Base-by-base conservation (phyloP, 2,329 filamentous ascomycete genomes). In the Tolypocladium tundrense region DNA sequence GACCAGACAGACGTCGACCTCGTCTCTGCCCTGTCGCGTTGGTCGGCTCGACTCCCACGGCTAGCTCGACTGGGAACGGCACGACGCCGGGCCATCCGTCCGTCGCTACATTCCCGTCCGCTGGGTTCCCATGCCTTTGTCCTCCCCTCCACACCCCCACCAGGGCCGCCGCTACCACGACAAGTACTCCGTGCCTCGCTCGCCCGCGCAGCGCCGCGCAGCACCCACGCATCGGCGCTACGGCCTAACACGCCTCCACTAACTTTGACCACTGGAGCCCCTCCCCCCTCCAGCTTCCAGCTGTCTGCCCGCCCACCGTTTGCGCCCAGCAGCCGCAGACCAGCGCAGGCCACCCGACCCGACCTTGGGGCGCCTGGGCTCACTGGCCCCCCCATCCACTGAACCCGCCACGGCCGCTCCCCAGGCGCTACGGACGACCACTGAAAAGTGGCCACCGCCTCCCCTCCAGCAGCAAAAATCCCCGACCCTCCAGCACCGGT, bases 51-150 rank as follows among this genome's bases (percentile, higher is more conserved):
- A 33, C 27, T 19, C 6, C 45, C 27, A 33, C 45, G 45, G 33
- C 45, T 50, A 50, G 45, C 45, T 33, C 27, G 63, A 64, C 67
- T 72, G 70, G 69, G 69, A 71, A 67, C 69, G 70, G 68, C 70
- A 68, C 70, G 69, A 71, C 69, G 69, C 69, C 68, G 68, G 69
- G 61, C 70, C 66, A 71, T 68, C 70, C 69, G 68, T 65, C 70
- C 68, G 63, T 62, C 67, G 67, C 68, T 69, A 66, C 70, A 69
- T 70, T 72, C 70, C 70, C 69, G 68, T 63, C 58, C 58, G 55
- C 58, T 53, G 54, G 57, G 42, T 59, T 63, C 65, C 62, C 64
- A 60, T 60, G 60, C 56, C 61, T 42, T 54, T 40, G 35, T 11
- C 48, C 4, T 19, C 61, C 55, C 58, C 56, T 57, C 39, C 24